phyloP scores from a whole-genome alignment of 441 rosid genomes.

The Eutrema salsugineum region DNA sequence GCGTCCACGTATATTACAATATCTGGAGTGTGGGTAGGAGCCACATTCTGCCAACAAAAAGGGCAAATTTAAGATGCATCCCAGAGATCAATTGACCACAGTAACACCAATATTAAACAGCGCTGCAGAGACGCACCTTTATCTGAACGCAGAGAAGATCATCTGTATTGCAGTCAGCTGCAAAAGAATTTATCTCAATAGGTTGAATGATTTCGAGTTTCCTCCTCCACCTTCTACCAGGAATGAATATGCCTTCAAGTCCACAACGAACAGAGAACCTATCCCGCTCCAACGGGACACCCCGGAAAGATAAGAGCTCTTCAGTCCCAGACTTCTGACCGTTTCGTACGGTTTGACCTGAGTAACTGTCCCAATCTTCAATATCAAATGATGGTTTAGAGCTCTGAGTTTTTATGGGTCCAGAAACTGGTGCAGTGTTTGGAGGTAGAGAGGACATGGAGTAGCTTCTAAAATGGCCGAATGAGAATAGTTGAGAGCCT shows the following conservation, averaged over 20 bases:
- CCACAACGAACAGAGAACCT: slow-evolving; percentile 97
- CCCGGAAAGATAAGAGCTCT: slow-evolving; percentile 81
- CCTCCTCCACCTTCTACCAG: slow-evolving; percentile 97
- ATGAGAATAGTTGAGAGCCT: slow-evolving; percentile 88
- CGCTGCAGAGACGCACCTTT: slow-evolving; percentile 50
- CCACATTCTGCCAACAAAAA: slow-evolving; percentile 65
- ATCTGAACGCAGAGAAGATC: slow-evolving; percentile 96
- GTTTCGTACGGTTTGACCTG: slow-evolving; percentile 46
- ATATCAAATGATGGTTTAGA: slow-evolving; percentile 76
- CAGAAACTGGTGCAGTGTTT: slow-evolving; percentile 52
- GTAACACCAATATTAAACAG: neutral
- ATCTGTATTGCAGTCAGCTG: slow-evolving; percentile 91
- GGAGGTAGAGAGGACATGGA: slow-evolving; percentile 98
- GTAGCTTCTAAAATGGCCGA: slow-evolving; percentile 88
- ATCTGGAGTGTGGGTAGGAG: slow-evolving; percentile 72
- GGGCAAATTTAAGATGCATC: neutral
- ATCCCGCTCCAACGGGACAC: slow-evolving; percentile 81
- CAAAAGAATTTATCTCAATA: slow-evolving; percentile 76
- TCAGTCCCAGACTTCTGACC: slow-evolving; percentile 52
- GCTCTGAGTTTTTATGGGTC: slow-evolving; percentile 58
- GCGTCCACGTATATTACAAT: slow-evolving; percentile 81
- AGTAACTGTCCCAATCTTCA: slow-evolving; percentile 76
- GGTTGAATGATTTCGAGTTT: slow-evolving; percentile 94
- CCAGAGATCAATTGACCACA: slow-evolving; percentile 8
- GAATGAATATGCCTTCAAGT: slow-evolving; percentile 86